phyloP scores from a whole-genome alignment of 164 flowering plant species.

The Berberis thunbergii region DNA sequence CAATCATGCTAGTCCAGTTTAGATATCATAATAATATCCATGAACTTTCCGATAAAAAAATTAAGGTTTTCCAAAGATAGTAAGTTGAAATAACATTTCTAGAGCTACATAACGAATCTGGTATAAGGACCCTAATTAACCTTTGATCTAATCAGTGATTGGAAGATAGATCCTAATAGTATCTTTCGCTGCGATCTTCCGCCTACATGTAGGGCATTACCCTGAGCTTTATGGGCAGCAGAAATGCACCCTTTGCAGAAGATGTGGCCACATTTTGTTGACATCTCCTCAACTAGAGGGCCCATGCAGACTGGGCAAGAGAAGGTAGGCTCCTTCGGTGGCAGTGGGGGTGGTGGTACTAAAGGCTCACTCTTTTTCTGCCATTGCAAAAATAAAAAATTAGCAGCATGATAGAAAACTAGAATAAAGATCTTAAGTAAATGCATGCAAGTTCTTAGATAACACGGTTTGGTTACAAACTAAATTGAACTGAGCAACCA shows the following conservation, averaged over 20 bases:
- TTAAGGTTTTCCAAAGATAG: too few species aligned
- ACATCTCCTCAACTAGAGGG: conserved; percentile 51
- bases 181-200: conserved; percentile 40
- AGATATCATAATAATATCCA: too few species aligned
- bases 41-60: too few species aligned
- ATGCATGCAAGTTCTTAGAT: too few species aligned
- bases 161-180: conserved; percentile 80
- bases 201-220: conserved; percentile 84
- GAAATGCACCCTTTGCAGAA: conserved; percentile 83
- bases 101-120: too few species aligned
- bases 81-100: too few species aligned
- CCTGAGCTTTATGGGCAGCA: conserved; percentile 47
- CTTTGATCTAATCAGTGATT: conserved; percentile 25
- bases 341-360: conserved; percentile 5
- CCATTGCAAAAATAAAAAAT: conserved; percentile 1
- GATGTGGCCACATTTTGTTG: conserved; percentile 93
- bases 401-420: too few species aligned
- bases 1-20: too few species aligned
- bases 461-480: too few species aligned
- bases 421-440: too few species aligned
- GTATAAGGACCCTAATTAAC: too few species aligned
- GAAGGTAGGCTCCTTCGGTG: conserved; percentile 56
- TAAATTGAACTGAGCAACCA: too few species aligned
- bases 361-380: conserved; percentile 27
- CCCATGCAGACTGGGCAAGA: conserved; percentile 84